Conservation (phyloP, 495 filamentous ascomycete genomes). For the Tuber indicum region DNA sequence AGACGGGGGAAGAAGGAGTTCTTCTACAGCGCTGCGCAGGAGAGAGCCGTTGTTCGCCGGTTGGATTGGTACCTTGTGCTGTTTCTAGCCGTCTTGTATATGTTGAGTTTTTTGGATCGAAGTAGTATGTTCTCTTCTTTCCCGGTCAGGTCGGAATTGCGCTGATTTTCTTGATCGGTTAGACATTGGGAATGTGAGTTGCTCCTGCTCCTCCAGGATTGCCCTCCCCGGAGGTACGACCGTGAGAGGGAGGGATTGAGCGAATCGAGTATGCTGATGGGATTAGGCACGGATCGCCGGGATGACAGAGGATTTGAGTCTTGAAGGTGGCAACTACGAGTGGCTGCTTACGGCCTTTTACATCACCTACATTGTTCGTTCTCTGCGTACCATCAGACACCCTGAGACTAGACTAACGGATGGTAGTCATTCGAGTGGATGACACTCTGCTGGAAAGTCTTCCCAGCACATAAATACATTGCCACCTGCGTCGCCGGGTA, state of each 20-base stretch:
- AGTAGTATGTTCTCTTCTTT: conserved; percentile 33
- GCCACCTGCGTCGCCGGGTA: conserved; percentile 42
- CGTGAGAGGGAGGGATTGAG: conserved; percentile 1
- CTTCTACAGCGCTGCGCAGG: conserved; percentile 69
- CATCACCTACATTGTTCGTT: conserved; percentile 52
- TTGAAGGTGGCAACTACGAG: conserved; percentile 52
- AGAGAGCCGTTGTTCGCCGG: conserved; percentile 61
- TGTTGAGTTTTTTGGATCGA: conserved; percentile 52
- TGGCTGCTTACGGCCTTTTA: conserved; percentile 81
- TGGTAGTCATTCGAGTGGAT: conserved; percentile 61
- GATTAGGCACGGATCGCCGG: conserved; percentile 48
- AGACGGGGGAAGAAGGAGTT: conserved; percentile 30
- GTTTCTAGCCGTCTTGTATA: conserved; percentile 73
- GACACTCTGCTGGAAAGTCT: conserved; percentile 65
- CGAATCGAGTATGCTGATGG: conserved; percentile 3
- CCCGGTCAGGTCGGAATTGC: not conserved
- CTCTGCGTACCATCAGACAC: not conserved
- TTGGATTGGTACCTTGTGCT: conserved; percentile 70
- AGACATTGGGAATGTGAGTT: conserved; percentile 41
- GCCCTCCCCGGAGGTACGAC: not conserved
- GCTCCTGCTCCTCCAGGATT: not conserved
- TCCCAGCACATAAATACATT: conserved; percentile 49
- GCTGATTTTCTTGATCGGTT: not conserved
- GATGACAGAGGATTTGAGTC: conserved; percentile 50
- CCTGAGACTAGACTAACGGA: conserved; percentile 9